A percentile compares a stretch with the other conserved stretches of the same genome.
These are phyloP conservation scores for Lyophyllum decastes DNA, from an alignment of 768 basidiomycete species.

Conservation along the genomic window DNA sequence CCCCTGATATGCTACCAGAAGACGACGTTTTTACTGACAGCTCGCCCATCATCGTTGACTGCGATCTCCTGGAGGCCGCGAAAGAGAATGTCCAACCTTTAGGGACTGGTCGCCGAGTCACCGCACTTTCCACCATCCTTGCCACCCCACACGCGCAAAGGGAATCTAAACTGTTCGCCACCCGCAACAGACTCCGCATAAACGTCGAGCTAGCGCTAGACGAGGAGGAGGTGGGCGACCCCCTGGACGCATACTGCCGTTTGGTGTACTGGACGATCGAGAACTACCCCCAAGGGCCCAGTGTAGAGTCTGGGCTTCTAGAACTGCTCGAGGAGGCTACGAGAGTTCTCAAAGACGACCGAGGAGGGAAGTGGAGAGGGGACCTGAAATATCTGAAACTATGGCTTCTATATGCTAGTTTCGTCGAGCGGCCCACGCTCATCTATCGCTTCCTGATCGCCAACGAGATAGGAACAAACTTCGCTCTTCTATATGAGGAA, in stretches of 20 bases:
- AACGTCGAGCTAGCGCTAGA: slow-evolving; percentile 79
- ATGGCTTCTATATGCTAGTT: slow-evolving; percentile 92
- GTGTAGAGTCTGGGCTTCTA: slow-evolving; percentile 85
- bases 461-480: slow-evolving; percentile 85
- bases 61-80: slow-evolving; percentile 77
- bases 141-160: slow-evolving; percentile 78
- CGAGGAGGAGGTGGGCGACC: slow-evolving; percentile 78
- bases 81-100: slow-evolving; percentile 90
- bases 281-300: slow-evolving; percentile 92
- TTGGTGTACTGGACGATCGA: slow-evolving; percentile 93
- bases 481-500: slow-evolving; percentile 89
- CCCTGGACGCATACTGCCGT: slow-evolving; percentile 82
- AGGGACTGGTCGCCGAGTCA: slow-evolving; percentile 76
- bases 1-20: slow-evolving; percentile 22
- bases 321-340: slow-evolving; percentile 94
- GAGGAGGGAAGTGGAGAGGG: slow-evolving; percentile 70
- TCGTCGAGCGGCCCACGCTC: slow-evolving; percentile 86
- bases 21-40: slow-evolving; percentile 47
- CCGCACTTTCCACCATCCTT: slow-evolving; percentile 72
- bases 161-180: slow-evolving; percentile 65
- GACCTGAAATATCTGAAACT: slow-evolving; percentile 90
- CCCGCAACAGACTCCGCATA: slow-evolving; percentile 65
- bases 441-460: slow-evolving; percentile 89
- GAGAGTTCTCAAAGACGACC: slow-evolving; percentile 75
- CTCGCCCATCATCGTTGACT: slow-evolving; percentile 63